phyloP scores from a whole-genome alignment of 1,139 yeast species.

The Magnusiomyces fungicola region DNA sequence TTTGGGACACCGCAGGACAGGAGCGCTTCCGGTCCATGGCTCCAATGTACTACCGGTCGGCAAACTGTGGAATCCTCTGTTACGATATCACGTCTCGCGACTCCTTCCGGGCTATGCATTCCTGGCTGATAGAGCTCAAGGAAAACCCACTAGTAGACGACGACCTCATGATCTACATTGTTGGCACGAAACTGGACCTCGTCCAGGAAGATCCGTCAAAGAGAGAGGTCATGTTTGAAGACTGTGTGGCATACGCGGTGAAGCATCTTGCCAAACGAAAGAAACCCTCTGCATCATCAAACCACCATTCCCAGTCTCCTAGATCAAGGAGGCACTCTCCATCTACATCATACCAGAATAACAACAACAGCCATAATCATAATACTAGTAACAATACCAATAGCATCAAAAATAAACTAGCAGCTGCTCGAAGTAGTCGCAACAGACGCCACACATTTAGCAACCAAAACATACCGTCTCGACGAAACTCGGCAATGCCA shows the following conservation, averaged over 20 bases:
- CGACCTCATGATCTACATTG: slow-evolving; percentile 76
- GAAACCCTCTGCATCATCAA: not conserved
- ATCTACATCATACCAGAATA: no score
- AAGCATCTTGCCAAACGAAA: slow-evolving; percentile 22
- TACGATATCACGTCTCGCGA: slow-evolving; percentile 93
- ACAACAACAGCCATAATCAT: slow-evolving; percentile 27
- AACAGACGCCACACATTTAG: not conserved
- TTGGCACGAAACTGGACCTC: slow-evolving; percentile 81
- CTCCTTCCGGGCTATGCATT: slow-evolving; percentile 81
- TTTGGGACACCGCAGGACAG: slow-evolving; percentile 96
- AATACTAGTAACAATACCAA: slow-evolving; percentile 57
- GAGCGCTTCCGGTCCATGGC: slow-evolving; percentile 89
- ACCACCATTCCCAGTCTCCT: not conserved
- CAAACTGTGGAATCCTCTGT: slow-evolving; percentile 88
- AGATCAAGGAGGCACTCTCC: not conserved
- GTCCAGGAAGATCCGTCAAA: slow-evolving; percentile 32
- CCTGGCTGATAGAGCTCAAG: slow-evolving; percentile 83
- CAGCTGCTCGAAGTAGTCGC: slow-evolving; percentile 38
- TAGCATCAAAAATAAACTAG: slow-evolving; percentile 71
- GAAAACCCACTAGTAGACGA: slow-evolving; percentile 62
- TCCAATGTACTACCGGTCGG: slow-evolving; percentile 91
- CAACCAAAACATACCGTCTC: not conserved
- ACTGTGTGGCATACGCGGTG: slow-evolving; percentile 33
- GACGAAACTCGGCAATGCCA: not conserved
- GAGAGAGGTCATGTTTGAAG: slow-evolving; percentile 34